Evolutionary conservation across 148 eudicot genomes (phyloP), one percentile per base, ranked within the genome.

Genomic region (Vaccinium myrtillus): DNA sequence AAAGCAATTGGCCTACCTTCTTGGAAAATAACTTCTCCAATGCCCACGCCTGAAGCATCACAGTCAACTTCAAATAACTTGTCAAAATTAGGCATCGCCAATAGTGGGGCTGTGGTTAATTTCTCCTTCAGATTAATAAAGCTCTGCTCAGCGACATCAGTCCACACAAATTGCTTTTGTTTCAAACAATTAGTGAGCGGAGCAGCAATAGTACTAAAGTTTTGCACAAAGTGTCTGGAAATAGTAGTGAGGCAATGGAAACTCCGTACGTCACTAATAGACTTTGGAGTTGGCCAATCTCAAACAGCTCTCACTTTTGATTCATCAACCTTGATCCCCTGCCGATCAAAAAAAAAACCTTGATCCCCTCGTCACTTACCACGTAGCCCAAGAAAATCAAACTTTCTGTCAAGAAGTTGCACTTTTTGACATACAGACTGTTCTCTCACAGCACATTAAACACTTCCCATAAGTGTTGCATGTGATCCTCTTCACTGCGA

Each of bases 101-200:
- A 19, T 9, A 67, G 11, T 65, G 67, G 80, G 14, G 30, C 8
- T 51, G n/a, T 53, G 14, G 58, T 77, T 1, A 36, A 36, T 36
- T 36, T 36, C 39, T 36, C 2, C 3, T 36, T 36, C 39, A 36
- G 2, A 36, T 19, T n/a, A 25, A 7, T 12, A 48, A 84, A 84
- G 27, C 48, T 12, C 30, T 10, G 43, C 16, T 9, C 39, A 1
- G 30, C 56, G 13, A 1, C 18, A 2, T 70, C 8, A 10, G 55
- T 74, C 79, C 83, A 69, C 6, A 1, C 13, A 67, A 69, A 30
- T 1, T 6, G 3, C 18, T 19, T 9, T 21, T 49, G 56, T 48
- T 84, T 84, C 27, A 79, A 8, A 11, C 78, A 79, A 10, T 84
- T 36, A n/a, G 78, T 84, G 19, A 84, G 55, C 2, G 83, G 83